Base-by-base conservation (phyloP, 2,329 filamentous ascomycete species). In the Mycosphaerella sp. region DNA sequence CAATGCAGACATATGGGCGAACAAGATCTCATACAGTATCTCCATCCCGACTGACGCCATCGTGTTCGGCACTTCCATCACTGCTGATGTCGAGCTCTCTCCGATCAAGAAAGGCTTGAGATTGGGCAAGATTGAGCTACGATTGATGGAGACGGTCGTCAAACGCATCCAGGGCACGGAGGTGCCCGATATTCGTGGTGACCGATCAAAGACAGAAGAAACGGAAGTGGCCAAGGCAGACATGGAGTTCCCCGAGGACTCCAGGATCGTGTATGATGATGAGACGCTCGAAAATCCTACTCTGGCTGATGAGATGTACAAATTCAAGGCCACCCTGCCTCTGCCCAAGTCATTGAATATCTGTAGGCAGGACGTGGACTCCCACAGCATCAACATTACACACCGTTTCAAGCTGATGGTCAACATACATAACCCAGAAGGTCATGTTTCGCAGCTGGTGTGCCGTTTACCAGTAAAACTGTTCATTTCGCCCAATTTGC, bases 21-120 rank as follows among this genome's bases (percentile, higher is more conserved):
- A 95, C 75, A 98, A 98, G 76, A 82, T 97, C 64, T 89, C 95
- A 69, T 98, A 98, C 74, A 92, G 89, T 31, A 90, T 98, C 59
- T 83, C 89, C 54, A 88, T 95, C 9, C 92, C 93, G 0, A 91
- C 89, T 66, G 96, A 96, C 74, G 93, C 93, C 1, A 86, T 95
- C 51, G 87, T 95, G 14, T 95, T 96, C 65, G 93, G 93, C 47
- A 95, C 89, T n/a, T 80, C 80, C 21, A 84, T 97, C 46, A 83
- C 84, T 1, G 79, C 95, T 56, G 85, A 95, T 63, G 92, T 96
- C 74, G 83, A 87, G 59, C 84, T 97, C 59, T 88, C 90, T 1
- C 91, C 92, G 0, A 76, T 97, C 1, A 76, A 95, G 48, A 97
- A 98, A 71, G 92, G 90, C 1, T 77, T 98, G 12, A 83, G 84